These are phyloP conservation scores for Backusella tarrabulga DNA, from an alignment of 192 early-diverging fungal genomes.

Conservation along the genomic window DNA sequence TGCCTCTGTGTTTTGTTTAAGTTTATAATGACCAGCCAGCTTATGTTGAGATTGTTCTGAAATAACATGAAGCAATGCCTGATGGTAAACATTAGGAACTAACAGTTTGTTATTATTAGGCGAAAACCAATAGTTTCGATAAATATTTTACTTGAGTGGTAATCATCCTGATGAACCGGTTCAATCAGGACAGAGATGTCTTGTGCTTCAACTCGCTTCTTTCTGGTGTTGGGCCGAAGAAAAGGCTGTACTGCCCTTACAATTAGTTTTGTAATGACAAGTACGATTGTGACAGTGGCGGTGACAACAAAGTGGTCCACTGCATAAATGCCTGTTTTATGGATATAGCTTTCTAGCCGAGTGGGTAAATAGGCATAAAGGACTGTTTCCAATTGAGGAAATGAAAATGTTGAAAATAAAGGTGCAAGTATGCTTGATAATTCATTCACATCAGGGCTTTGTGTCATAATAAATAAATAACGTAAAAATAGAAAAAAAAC, in stretches of 20 bases:
- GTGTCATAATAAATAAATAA: not conserved
- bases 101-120: not conserved
- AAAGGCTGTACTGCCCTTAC: not conserved
- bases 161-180: constrained; percentile 22
- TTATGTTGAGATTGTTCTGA: constrained; percentile 23
- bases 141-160: constrained; percentile 22
- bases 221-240: not conserved
- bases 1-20: constrained; percentile 20
- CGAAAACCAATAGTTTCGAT: not conserved
- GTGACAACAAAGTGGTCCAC: constrained; percentile 34
- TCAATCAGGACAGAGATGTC: constrained; percentile 28
- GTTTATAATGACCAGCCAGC: constrained; percentile 17
- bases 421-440: constrained; percentile 15
- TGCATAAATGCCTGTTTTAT: constrained; percentile 30
- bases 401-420: constrained; percentile 20
- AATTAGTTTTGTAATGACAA: constrained; percentile 23
- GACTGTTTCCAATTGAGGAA: constrained; percentile 24
- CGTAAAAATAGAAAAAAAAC: not conserved
- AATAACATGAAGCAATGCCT: constrained; percentile 25
- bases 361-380: constrained; percentile 31
- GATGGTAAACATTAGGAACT: constrained; percentile 32
- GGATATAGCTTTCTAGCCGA: constrained; percentile 18
- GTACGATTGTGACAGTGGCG: constrained; percentile 18
- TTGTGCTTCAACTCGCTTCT: not conserved
- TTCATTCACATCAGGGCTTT: constrained; percentile 3